A percentile compares a stretch with the other conserved stretches of the same genome.
These are phyloP conservation scores for Cytospora chrysosperma DNA, from an alignment of 2,329 filamentous ascomycete species.

Conservation along the genomic window DNA sequence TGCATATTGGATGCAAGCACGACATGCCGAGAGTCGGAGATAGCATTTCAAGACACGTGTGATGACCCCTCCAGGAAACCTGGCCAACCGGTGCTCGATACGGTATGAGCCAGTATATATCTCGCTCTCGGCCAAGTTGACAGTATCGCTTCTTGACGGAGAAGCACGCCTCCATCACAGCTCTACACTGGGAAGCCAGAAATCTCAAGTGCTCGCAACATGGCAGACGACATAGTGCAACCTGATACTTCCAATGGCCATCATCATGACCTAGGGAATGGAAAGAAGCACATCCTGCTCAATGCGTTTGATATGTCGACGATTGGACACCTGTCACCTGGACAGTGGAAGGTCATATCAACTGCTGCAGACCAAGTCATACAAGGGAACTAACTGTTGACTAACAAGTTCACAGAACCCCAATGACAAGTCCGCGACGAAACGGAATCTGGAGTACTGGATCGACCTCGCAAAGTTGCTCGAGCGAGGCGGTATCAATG, in stretches of 20 bases:
- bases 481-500: constrained; percentile 62
- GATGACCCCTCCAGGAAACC: constrained; percentile 4
- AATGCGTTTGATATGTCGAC: constrained; percentile 69
- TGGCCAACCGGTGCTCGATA: too few species aligned
- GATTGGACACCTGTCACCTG: constrained; percentile 62
- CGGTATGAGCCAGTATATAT: background rate
- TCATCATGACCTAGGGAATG: constrained; percentile 23
- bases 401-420: constrained; percentile 48
- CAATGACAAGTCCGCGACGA: constrained; percentile 58
- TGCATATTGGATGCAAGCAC: constrained; percentile 3
- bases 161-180: background rate
- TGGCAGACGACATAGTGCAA: constrained; percentile 9
- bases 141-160: background rate
- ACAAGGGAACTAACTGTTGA: too few species aligned
- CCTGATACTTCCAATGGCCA: background rate
- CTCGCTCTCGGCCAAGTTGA: background rate
- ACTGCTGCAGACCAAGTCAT: background rate
- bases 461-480: constrained; percentile 61
- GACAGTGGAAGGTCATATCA: constrained; percentile 61
- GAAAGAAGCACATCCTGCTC: constrained; percentile 56
- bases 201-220: background rate
- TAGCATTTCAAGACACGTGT: constrained; percentile 5
- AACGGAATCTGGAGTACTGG: constrained; percentile 62
- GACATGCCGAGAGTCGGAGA: constrained; percentile 17
- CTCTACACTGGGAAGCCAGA: background rate